A percentile compares a stretch with the other conserved stretches of the same genome.
Evolutionary conservation across 768 basidiomycete genomes (phyloP).

Genomic region (Amanita molliuscula): DNA sequence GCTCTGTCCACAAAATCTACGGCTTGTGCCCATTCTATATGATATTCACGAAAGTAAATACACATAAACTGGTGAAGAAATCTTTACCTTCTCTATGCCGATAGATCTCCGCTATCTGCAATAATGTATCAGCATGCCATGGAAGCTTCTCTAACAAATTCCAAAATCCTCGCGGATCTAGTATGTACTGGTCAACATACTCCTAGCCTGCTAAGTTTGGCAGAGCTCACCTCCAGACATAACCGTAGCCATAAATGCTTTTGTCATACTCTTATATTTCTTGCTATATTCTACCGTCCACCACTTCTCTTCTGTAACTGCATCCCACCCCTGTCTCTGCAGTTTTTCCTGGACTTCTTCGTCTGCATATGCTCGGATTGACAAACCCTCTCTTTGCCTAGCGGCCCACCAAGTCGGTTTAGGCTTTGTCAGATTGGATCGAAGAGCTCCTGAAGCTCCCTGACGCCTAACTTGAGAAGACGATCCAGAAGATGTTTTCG

Average conservation of each 20-base stretch:
- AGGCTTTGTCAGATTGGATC: constrained; percentile 72
- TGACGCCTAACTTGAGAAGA: constrained; percentile 28
- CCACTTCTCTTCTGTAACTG: constrained; percentile 53
- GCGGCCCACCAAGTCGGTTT: constrained; percentile 68
- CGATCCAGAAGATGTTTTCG: constrained; percentile 26
- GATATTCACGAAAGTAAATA: neutral
- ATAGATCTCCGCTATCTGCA: constrained; percentile 79
- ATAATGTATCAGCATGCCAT: constrained; percentile 88
- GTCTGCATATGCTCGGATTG: constrained; percentile 43
- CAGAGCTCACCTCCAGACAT: constrained; percentile 61
- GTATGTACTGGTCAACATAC: neutral
- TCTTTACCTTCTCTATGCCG: constrained; percentile 75
- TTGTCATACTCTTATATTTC: constrained; percentile 73
- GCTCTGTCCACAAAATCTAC: constrained; percentile 90
- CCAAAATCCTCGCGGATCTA: constrained; percentile 75
- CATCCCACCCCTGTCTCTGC: constrained; percentile 23
- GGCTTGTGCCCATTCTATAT: constrained; percentile 67
- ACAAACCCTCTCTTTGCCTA: constrained; percentile 62
- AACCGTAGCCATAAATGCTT: constrained; percentile 73
- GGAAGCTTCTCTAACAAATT: constrained; percentile 67
- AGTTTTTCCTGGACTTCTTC: constrained; percentile 41
- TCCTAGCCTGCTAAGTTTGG: neutral
- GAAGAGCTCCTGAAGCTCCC: constrained; percentile 25
- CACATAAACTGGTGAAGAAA: neutral
- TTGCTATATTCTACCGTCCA: constrained; percentile 86